Base-by-base conservation (phyloP, 495 filamentous ascomycete genomes). In the Penicillium pulvis region DNA sequence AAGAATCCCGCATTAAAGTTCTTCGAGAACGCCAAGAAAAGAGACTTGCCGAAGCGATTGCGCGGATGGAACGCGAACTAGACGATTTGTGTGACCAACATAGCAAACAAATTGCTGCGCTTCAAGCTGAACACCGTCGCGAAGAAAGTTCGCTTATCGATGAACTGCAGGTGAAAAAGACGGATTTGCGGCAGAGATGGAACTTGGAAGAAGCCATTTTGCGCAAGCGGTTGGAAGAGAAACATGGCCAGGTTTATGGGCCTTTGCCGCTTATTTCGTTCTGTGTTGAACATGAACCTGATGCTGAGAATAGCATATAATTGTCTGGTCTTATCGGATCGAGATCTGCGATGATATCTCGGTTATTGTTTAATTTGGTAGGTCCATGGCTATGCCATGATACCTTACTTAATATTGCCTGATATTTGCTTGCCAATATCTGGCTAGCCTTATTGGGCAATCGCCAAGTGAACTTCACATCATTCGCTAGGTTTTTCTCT, bases 1-100 rank as follows among this genome's bases (percentile, higher is more conserved):
- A 93, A 61, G 80, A 85, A 46, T 77, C 84, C 17, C 85, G 87
- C 56, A 90, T 94, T 72, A 91, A 93, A 59, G 89, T 93, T 1
- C 81, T 94, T 55, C 80, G 90, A 7, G 90, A 91, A 55, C 85
- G 85, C 46, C 90, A 94, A 63, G 86, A 85, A 4, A 82, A 87
- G 60, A 78, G 85, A 49, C 76, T 89, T 57, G 85, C 89, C 61
- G 84, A 87, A 58, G 76, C 91, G 6, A 74, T 84, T 3, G 79
- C 79, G 31, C 81, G 87, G 26, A 89, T 92, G 72, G 82, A 83
- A 51, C 71, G 71, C 24, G 89, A 94, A 70, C 71, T 88, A 30
- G 73, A 82, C 4, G 71, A 71, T 11, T 58, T 90, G 45, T 72
- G 74, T 12, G 78, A 79, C n/a, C 79, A 79, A 55, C 79, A 83